These are phyloP conservation scores for Solanum dulcamara DNA, from an alignment of 257 asterid genomes.

Conservation along the genomic window DNA sequence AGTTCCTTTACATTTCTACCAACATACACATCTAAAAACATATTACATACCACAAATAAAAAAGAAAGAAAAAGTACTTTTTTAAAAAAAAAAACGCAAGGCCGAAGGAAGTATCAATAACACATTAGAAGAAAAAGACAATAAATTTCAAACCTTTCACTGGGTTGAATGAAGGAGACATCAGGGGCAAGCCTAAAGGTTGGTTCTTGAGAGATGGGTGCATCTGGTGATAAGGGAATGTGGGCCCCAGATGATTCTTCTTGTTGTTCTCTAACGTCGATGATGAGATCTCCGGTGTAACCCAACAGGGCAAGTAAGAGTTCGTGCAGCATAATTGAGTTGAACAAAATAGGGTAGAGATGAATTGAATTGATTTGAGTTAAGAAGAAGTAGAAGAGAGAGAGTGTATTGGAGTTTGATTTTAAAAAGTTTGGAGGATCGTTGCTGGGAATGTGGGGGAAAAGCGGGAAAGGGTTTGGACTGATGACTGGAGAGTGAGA, in stretches of 20 bases:
- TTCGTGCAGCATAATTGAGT: slow-evolving; percentile 69
- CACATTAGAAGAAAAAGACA: background rate
- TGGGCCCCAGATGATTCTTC: slow-evolving; percentile 29
- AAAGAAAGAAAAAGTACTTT: background rate
- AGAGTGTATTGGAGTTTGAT: background rate
- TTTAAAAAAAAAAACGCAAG: background rate
- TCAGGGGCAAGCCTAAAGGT: slow-evolving; percentile 90
- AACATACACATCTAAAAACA: background rate
- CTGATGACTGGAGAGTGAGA: background rate
- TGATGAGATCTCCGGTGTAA: slow-evolving; percentile 93
- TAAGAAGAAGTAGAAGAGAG: background rate
- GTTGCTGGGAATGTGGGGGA: background rate
- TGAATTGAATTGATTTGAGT: background rate
- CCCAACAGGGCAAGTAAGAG: slow-evolving; percentile 74
- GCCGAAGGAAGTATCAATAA: background rate
- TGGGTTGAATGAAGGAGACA: slow-evolving; percentile 67
- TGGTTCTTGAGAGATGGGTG: slow-evolving; percentile 58
- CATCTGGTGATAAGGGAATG: slow-evolving; percentile 39
- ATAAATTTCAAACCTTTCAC: slow-evolving; percentile 48
- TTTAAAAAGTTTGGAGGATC: background rate
- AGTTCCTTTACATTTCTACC: background rate
- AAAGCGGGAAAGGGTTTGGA: background rate
- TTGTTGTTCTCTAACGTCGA: slow-evolving; percentile 61
- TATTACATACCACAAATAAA: background rate
- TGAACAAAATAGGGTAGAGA: background rate